Evolutionary conservation across 108 stramenopile genomes (phyloP), one percentile per base, ranked within the genome.

Genomic region (Fragilariopsis cylindrus): DNA sequence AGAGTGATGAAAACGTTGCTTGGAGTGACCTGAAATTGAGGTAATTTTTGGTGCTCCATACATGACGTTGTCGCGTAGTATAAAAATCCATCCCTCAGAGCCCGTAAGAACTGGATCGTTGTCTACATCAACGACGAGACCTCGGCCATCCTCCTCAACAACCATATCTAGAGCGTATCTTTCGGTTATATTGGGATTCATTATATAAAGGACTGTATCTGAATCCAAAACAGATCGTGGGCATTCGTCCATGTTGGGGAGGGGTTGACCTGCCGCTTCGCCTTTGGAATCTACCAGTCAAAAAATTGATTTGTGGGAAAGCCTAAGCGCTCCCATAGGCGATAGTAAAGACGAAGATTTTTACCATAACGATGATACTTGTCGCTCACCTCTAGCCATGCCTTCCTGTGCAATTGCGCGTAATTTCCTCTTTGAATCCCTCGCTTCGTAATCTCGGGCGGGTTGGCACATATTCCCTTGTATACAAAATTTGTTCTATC

Each of bases 351-450:
- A 55, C 96, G 78, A 39, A 97, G 81, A 72, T 97, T 93, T 72
- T 97, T 97, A 30, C 92, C 94, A 64, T 97, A 97, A 41, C 96
- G 86, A 80, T 97, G 96, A 69, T 95, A 84, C 62, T 89, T 90
- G 75, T 96, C 96, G 57, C 88, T 87, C 4, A 96, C 96, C 74
- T 96, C 96, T 55, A 96, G 71, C 94, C 94, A 95, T 6, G 94
- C 94, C 58, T 92, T 92, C 5, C 94, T 72, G 66, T 95, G 91
- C 16, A 95, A 71, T 52, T 88, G 84, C 3, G 90, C 87, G 54
- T 90, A 86, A 63, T 95, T 95, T 39, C 90, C 91, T 21, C 91
- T 78, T 7, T 86, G 75, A 30, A 91, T 78, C 3, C 92, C 92
- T 16, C 85, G 81, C 66, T 88, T 85, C 15, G 88, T 90, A 12